These are phyloP conservation scores for Lolium perenne DNA, from an alignment of 176 grass and related monocot genomes.

Conservation along the genomic window DNA sequence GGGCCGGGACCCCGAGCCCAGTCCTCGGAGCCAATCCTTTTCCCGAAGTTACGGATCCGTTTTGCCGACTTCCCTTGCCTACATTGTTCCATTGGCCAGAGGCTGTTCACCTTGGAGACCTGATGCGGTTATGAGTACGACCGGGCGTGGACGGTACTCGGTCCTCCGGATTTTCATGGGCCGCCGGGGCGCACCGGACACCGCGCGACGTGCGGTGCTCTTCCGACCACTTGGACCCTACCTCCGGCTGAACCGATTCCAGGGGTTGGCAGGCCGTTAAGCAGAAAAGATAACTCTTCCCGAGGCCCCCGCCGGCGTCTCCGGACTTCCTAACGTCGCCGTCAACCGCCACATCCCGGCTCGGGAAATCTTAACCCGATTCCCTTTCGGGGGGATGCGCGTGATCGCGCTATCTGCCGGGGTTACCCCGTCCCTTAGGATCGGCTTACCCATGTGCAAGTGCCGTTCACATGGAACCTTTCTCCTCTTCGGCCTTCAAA, in stretches of 20 bases:
- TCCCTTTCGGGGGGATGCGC: constrained; percentile 38
- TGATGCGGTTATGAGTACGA: constrained; percentile 78
- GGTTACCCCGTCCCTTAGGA: constrained; percentile 75
- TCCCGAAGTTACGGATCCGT: constrained; percentile 56
- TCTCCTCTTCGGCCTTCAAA: constrained; percentile 87
- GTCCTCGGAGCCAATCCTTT: neutral
- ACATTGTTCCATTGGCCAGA: constrained; percentile 85
- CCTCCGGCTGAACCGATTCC: constrained; percentile 69
- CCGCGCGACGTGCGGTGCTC: constrained; percentile 73
- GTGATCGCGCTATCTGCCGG: too few relatives aligned
- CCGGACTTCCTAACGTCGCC: constrained; percentile 60
- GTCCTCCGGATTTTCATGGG: constrained; percentile 62
- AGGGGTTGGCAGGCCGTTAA: constrained; percentile 56
- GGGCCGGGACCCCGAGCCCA: constrained; percentile 29
- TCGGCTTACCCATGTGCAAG: constrained; percentile 82
- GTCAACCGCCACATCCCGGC: constrained; percentile 59
- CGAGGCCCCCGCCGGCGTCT: constrained; percentile 58
- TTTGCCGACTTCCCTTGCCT: constrained; percentile 91
- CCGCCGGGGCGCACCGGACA: constrained; percentile 60
- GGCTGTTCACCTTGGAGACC: constrained; percentile 77
- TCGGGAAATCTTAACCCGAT: constrained; percentile 47
- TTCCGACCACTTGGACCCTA: constrained; percentile 74
- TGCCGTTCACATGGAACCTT: constrained; percentile 87
- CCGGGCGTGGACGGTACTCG: constrained; percentile 59
- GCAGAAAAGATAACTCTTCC: constrained; percentile 74